Conservation (phyloP, 805 yeast species). For the Saccharomycopsis fibuligera region DNA sequence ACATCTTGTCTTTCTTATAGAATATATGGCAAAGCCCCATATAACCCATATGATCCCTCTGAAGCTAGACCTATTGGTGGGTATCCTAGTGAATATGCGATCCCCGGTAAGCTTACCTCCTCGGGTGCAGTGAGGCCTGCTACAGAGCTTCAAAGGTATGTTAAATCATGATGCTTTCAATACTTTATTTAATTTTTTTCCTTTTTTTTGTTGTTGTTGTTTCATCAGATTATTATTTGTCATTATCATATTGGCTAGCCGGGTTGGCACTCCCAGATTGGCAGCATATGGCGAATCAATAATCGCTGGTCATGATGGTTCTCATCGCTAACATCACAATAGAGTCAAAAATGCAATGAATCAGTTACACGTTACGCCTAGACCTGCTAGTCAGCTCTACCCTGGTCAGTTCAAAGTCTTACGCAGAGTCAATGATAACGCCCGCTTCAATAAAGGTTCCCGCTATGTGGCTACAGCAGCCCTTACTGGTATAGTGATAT, state of each 20-base stretch:
- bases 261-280: too few relatives aligned
- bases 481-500: slow-evolving; percentile 43
- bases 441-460: slow-evolving; percentile 54
- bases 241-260: too few relatives aligned
- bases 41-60: slow-evolving; percentile 76
- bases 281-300: too few relatives aligned
- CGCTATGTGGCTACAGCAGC: slow-evolving; percentile 47
- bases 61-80: slow-evolving; percentile 79
- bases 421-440: slow-evolving; percentile 43
- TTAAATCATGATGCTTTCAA: too few relatives aligned
- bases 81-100: slow-evolving; percentile 72
- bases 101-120: slow-evolving; percentile 55
- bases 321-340: background rate
- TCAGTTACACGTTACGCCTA: slow-evolving; percentile 65
- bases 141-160: slow-evolving; percentile 47
- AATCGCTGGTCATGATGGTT: too few relatives aligned
- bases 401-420: slow-evolving; percentile 76
- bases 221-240: too few relatives aligned
- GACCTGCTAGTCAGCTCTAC: slow-evolving; percentile 67
- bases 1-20: too few relatives aligned
- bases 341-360: slow-evolving; percentile 68
- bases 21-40: slow-evolving; percentile 50
- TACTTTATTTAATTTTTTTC: too few relatives aligned
- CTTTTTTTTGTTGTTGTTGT: too few relatives aligned
- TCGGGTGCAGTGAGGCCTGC: slow-evolving; percentile 54